A percentile compares a stretch with the other conserved stretches of the same genome.
These are phyloP conservation scores for Pyracantha coccinea DNA, from an alignment of 331 rosid genomes.

Conservation along the genomic window DNA sequence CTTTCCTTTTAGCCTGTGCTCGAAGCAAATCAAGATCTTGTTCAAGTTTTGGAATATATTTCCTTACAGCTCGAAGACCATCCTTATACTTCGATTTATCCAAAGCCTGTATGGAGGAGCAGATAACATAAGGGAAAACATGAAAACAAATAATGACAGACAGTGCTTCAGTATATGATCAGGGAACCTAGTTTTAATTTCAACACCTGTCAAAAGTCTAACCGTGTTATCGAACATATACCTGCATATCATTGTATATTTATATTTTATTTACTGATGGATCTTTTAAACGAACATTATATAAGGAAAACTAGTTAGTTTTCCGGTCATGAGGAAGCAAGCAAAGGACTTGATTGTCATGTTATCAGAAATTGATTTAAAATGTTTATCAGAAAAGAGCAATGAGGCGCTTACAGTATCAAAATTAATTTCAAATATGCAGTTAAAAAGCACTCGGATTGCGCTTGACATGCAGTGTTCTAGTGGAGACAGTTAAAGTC, in stretches of 20 bases:
- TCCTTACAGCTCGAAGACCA: conserved; percentile 80
- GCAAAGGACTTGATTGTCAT: not conserved
- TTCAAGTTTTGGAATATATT: conserved; percentile 67
- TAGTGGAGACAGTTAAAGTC: not conserved
- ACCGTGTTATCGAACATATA: not conserved
- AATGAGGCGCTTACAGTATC: not conserved
- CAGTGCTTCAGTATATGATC: not conserved
- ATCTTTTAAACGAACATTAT: not conserved
- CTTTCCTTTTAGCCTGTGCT: conserved; percentile 36
- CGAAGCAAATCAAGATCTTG: conserved; percentile 79
- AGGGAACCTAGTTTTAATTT: not conserved
- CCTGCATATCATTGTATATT: not conserved
- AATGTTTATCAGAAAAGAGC: not conserved
- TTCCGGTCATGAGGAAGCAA: not conserved
- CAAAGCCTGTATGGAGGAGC: conserved; percentile 52
- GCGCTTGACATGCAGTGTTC: not conserved
- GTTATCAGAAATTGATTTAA: not conserved
- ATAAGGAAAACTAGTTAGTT: not conserved
- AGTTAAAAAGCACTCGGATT: not conserved
- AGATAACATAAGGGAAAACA: conserved; percentile 1
- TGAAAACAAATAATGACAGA: not conserved
- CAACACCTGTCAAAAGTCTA: not conserved
- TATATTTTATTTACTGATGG: not conserved
- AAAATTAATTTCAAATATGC: not conserved
- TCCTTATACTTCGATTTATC: conserved; percentile 86